These are phyloP conservation scores for Aspergillus tamarii DNA, from an alignment of 2,329 filamentous ascomycete species.

Conservation along the genomic window DNA sequence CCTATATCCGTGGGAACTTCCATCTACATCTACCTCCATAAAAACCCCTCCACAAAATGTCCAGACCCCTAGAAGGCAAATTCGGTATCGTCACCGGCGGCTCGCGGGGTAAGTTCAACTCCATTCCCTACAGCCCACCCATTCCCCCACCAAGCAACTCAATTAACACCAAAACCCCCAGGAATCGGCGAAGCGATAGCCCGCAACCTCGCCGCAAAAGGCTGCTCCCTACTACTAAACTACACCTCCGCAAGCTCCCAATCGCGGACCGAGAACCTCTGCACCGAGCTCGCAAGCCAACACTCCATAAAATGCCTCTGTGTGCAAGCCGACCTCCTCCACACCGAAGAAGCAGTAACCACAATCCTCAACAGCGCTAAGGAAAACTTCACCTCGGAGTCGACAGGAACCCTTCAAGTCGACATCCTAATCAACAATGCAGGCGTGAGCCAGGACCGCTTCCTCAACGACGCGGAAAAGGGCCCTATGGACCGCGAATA, in stretches of 20 bases:
- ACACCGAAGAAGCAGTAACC: constrained; percentile 59
- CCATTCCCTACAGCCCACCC: not conserved
- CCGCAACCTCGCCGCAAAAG: constrained; percentile 73
- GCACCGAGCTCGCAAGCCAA: constrained; percentile 56
- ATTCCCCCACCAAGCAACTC: not conserved
- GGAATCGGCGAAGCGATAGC: constrained; percentile 75
- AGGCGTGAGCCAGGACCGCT: constrained; percentile 57
- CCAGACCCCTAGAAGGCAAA: constrained; percentile 67
- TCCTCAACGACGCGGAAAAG: constrained; percentile 66
- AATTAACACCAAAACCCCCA: constrained; percentile 35
- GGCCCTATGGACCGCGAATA: constrained; percentile 64
- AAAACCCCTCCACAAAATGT: constrained; percentile 10
- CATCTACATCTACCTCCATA: not conserved
- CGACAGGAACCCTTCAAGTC: constrained; percentile 61
- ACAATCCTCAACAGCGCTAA: constrained; percentile 62
- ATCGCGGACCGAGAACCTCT: constrained; percentile 56
- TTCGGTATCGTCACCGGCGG: constrained; percentile 78
- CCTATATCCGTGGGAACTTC: no score
- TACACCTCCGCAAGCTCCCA: constrained; percentile 69
- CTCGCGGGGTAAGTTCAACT: constrained; percentile 64
- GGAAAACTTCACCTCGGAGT: constrained; percentile 56
- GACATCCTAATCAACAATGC: constrained; percentile 91
- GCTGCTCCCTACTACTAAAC: constrained; percentile 69
- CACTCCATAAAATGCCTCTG: constrained; percentile 64
- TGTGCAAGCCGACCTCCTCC: constrained; percentile 73